Base-by-base conservation (phyloP, 768 basidiomycete genomes). In the Clitopilus hobsonii region DNA sequence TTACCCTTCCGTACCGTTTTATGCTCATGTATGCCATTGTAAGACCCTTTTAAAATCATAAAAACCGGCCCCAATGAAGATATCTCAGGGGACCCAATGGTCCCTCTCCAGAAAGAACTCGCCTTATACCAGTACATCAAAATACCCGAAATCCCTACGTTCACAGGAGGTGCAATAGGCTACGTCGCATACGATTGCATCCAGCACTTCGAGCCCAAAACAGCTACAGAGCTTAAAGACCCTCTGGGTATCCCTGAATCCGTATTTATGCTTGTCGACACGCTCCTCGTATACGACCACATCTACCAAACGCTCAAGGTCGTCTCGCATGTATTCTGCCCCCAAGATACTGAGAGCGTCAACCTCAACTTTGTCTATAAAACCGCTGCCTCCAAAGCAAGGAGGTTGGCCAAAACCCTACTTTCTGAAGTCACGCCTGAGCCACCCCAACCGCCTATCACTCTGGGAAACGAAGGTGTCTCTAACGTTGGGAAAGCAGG, bases 171-270 rank as follows among this genome's bases (percentile, higher is more conserved):
- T 45, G 96, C 95, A 1, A 92, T 98, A 65, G 97, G 97, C 53
- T 98, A 97, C 68, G 93, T 99, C 57, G 84, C 93, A 11, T 99
- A 94, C 73, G 97, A 99, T 68, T 94, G 93, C 69, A 85, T 99
- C 54, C 92, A 90, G 54, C 86, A 98, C 69, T 99, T 99, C 64
- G 97, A 99, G 69, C 94, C 97, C 52, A 93, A 89, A 74, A 94
- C 94, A 6, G 84, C 84, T 49, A 78, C 86, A 30, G 77, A 82
- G 16, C 78, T 94, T 23, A 72, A 73, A n/a, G 93, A 98, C 67
- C 75, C 85, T 7, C 76, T 97, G 45, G 78, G 79, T n/a, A 89
- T 98, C 55, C 97, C 97, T 1, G 97, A 99, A 68, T 88, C 95
- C 10, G 79, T 92, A 58, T 98, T 98, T 79, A 97, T 99, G 93